Evolutionary conservation across 164 flowering plant species (phyloP).

Genomic region (Dillenia turbinata): DNA sequence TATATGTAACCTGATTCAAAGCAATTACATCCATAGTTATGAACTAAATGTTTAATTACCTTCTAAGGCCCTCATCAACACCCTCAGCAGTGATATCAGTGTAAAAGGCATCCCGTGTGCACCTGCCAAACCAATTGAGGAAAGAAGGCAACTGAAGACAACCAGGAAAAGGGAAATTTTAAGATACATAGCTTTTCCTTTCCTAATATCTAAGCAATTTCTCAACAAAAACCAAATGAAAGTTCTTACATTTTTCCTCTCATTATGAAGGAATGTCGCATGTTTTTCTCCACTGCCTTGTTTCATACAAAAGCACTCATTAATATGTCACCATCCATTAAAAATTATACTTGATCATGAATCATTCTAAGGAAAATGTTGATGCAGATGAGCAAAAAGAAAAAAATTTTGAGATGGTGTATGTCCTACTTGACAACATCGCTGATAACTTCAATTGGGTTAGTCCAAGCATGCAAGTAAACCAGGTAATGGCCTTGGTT

Average conservation of each 20-base stretch:
- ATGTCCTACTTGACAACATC: conserved; percentile 82
- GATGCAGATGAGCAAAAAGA: too few species aligned
- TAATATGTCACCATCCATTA: background rate
- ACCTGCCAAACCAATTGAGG: conserved; percentile 98
- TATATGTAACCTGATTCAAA: too few species aligned
- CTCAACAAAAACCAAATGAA: background rate
- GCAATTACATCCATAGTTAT: too few species aligned
- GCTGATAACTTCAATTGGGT: conserved; percentile 84
- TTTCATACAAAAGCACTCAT: conserved; percentile 13
- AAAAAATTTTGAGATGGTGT: background rate
- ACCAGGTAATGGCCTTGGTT: conserved; percentile 68
- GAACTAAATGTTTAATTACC: conserved; percentile 27
- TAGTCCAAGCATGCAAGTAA: conserved; percentile 85
- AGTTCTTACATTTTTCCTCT: conserved; percentile 73
- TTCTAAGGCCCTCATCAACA: conserved; percentile 75
- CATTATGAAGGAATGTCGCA: conserved; percentile 83
- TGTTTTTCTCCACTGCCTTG: conserved; percentile 81
- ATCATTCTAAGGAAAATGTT: too few species aligned
- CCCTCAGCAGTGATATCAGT: conserved; percentile 98
- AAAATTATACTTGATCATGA: background rate
- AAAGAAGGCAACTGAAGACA: conserved; percentile 70
- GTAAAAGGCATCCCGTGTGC: conserved; percentile 99
- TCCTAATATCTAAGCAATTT: background rate
- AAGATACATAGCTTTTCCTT: background rate
- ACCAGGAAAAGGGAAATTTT: background rate